Evolutionary conservation across 1,139 yeast genomes (phyloP).

Genomic region (Sugiyamaella pinicola): DNA sequence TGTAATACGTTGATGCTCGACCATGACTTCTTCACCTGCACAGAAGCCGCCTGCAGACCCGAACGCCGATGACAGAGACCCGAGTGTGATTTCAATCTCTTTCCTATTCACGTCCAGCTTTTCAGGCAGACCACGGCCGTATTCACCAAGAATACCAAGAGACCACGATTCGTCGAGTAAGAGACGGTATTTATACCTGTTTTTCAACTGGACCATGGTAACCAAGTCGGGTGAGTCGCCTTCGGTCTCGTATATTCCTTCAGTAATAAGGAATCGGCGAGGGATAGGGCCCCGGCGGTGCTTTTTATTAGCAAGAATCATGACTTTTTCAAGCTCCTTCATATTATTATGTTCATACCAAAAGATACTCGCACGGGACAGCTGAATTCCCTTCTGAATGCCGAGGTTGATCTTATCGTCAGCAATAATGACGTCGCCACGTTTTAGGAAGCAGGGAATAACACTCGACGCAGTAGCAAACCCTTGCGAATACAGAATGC

Average conservation of each 20-base stretch:
- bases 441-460: conserved; percentile 90
- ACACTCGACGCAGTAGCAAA: conserved; percentile 91
- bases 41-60: conserved; percentile 97
- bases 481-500: conserved; percentile 92
- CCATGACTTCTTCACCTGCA: conserved; percentile 81
- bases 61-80: conserved; percentile 79
- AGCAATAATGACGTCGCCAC: conserved; percentile 91
- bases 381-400: conserved; percentile 82
- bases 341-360: conserved; percentile 84
- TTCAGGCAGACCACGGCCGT: conserved; percentile 87
- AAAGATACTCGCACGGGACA: conserved; percentile 82
- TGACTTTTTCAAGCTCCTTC: conserved; percentile 72
- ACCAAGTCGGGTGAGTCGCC: conserved; percentile 83
- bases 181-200: conserved; percentile 79
- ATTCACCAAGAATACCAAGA: conserved; percentile 78
- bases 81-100: conserved; percentile 77
- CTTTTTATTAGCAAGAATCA: conserved; percentile 62
- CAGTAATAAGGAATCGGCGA: conserved; percentile 88
- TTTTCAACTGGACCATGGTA: conserved; percentile 70
- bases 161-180: conserved; percentile 87
- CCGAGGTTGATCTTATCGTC: conserved; percentile 79
- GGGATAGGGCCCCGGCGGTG: conserved; percentile 63
- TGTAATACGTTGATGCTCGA: conserved; percentile 88
- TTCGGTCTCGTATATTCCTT: conserved; percentile 77
- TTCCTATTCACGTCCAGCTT: conserved; percentile 59